Base-by-base conservation (phyloP, 345 rosid genomes). In the Sapria himalayana region DNA sequence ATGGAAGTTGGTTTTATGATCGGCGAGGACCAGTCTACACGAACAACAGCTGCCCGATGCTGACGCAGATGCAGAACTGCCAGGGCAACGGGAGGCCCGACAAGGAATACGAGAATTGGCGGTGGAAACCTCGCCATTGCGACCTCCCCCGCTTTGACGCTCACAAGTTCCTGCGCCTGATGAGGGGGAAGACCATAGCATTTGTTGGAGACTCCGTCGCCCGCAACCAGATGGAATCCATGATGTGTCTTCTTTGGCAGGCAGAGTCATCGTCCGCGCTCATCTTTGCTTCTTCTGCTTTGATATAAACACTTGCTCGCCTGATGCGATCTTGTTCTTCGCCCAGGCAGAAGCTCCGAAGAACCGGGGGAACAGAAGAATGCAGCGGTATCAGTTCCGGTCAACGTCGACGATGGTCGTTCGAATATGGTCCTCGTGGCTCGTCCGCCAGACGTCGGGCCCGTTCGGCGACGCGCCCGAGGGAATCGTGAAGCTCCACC, bases 211-310 rank as follows among this genome's bases (percentile, higher is more conserved):
- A 91, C 43, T 84, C 92, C 22, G 93, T 91, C 46, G 95, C 99
- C 57, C 92, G 93, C 44, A 91, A 91, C 51, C 99, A 91, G 63
- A 84, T 84, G 95, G 99, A 91, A 47, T 80, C 99, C 14, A 61
- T 91, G 76, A 7, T 91, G 57, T 89, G 98, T 63, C 81, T 89
- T 72, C 93, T 89, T 32, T 89, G 95, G 95, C 98, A 82, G 95
- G 98, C 65, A 64, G n/a, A n/a, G n/a, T n/a, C n/a, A 72, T 75
- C 67, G 22, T 61, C 37, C 18, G 2, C 23, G 29, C 9, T 29
- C 19, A 36, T 25, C 14, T 16, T 17, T 25, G 9, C 20, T 7
- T 13, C 37, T 47, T 37, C 31, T 53, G 14, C 37, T 4, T 48
- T 23, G 11, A 17, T 29, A 5, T 43, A 20, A 13, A n/a, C 19